Evolutionary conservation across 108 stramenopile genomes (phyloP), one percentile per base, ranked within the genome.

Genomic region (Cyclotella choctawhatcheeana): DNA sequence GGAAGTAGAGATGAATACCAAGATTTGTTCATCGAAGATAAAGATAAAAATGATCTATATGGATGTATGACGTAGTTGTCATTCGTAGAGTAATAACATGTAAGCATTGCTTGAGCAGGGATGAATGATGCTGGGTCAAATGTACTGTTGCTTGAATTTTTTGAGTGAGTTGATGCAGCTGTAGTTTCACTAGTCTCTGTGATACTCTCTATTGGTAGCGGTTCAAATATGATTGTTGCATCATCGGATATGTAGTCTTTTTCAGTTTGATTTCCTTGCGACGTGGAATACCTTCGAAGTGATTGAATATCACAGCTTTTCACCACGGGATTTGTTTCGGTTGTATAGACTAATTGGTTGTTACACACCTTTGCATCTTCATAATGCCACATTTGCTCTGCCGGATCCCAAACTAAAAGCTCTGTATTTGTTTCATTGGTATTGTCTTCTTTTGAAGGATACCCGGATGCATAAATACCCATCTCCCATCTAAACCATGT

Each of bases 81-180:
- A 44, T 93, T 88, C 71, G 64, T 72, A 50, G 86, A 88, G 64
- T 90, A 93, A 47, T 72, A 88, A 56, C 89, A 89, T 25, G 92
- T 93, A 34, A 93, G 64, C 86, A 93, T 90, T n/a, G 83, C 76
- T 67, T 90, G 89, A 16, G 89, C 86, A 18, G 92, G 88, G 45
- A 90, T 54, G 31, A 29, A 81, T 26, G 47, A 71, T 55, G 76
- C 17, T 61, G 72, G 48, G 34, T 82, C 76, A 53, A 63, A 35
- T n/a, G 44, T 45, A 45, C 16, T 5, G 56, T 48, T 44, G 73
- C 8, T 30, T 61, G 63, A 31, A 10, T 32, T 33, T 12, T 34
- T 40, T n/a, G 10, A 13, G 20, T 24, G 64, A 21, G 58, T 22
- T 62, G 59, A 24, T 35, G 50, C 21, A 16, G 44, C 14, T 35